Base-by-base conservation (phyloP, 306 rosid genomes). In the Styphnolobium japonicum region DNA sequence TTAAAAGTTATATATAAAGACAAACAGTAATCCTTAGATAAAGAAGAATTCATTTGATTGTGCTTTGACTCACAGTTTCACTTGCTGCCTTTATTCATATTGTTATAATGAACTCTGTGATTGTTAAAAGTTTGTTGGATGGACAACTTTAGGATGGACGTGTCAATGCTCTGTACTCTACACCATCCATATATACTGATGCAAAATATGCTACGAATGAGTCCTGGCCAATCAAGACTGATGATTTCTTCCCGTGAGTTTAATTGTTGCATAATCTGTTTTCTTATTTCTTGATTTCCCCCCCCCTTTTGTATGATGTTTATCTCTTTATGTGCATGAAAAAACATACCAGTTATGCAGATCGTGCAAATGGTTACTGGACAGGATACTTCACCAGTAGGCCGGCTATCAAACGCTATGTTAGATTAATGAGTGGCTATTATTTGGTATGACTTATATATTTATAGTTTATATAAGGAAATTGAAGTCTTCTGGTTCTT, bases 321-420 rank as follows among this genome's bases (percentile, higher is more conserved):
- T 78, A 56, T 60, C 55, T 80, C 68, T 71, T 49, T 72, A 71
- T 83, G 48, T 73, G 60, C 53, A 61, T 55, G 49, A 55, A 67
- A 66, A 65, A 80, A 21, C n/a, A 65, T 79, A 78, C 68, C 92
- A 94, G 98, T 46, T 94, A 94, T 60, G 94, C 98, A 34, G 97
- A 94, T 74, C 52, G 22, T 25, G 82, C 76, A 71, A 90, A 92
- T 81, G 88, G 83, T 62, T 94, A 86, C 77, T 94, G 98, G 98
- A 92, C 98, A 52, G 98, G 98, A 72, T 94, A 92, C 86, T 92
- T 92, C 67, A 89, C 94, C 45, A 94, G 97, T 81, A 90, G 98
- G 72, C 94, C 98, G 10, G 88, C 96, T 45, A 10, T 90, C 48
- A 94, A 94, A 81, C 91, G 91, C 62, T 94, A 89, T 57, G 94